A percentile compares a stretch with the other conserved stretches of the same genome.
These are phyloP conservation scores for Boechera retrofracta DNA, from an alignment of 345 rosid genomes.

Conservation along the genomic window DNA sequence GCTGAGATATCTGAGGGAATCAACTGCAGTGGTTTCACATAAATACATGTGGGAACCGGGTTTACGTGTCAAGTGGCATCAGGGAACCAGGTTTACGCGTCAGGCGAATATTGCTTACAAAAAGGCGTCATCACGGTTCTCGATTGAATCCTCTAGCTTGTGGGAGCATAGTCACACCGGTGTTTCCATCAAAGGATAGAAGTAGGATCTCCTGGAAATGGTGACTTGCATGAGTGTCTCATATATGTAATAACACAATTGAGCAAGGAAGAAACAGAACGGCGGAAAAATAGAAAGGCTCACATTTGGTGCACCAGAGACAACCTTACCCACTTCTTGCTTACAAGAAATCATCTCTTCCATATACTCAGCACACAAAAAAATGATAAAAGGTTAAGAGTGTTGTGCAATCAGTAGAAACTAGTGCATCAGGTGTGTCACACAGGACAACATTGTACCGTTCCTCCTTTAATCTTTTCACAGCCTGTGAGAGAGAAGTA, in stretches of 20 bases:
- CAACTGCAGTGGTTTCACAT: not conserved
- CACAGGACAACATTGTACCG: not conserved
- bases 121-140: not conserved
- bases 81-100: not conserved
- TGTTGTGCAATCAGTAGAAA: no score
- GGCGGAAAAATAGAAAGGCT: not conserved
- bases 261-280: constrained; percentile 1
- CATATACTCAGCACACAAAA: no score
- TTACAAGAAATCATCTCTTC: no score
- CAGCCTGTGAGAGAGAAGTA: not conserved
- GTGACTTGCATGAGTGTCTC: not conserved
- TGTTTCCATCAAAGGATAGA: not conserved
- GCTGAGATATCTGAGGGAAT: not conserved
- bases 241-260: not conserved
- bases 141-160: not conserved
- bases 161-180: not conserved
- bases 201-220: not conserved
- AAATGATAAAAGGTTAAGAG: no score
- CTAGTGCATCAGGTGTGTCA: not conserved
- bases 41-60: not conserved
- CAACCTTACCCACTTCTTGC: not conserved
- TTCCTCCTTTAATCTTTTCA: not conserved
- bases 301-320: not conserved
- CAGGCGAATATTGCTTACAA: not conserved
- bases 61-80: not conserved